Evolutionary conservation across 306 rosid genomes (phyloP).

Genomic region (Trichosanthes truncata): DNA sequence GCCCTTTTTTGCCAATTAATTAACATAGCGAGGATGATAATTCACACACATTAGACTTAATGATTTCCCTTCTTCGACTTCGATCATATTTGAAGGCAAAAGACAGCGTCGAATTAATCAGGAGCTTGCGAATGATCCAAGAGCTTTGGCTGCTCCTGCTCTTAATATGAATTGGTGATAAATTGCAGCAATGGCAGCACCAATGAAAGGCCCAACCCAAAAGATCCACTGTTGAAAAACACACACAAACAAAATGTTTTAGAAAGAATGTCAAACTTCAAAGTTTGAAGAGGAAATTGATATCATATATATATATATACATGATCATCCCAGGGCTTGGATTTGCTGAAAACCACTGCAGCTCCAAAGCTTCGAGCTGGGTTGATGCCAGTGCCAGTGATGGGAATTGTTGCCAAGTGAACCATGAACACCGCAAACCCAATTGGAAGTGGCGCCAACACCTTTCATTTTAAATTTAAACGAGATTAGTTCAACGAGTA

Average conservation of each 20-base stretch:
- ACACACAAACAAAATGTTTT: background rate
- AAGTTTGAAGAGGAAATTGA: background rate
- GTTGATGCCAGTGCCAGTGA: conserved; percentile 24
- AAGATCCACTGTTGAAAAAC: conserved; percentile 14
- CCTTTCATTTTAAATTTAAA: background rate
- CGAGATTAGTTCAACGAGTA: too few relatives aligned
- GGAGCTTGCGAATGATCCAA: conserved; percentile 1
- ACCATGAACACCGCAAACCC: conserved; percentile 25
- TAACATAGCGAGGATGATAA: background rate
- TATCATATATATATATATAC: background rate
- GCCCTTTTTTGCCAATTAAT: background rate
- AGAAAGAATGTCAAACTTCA: too few relatives aligned
- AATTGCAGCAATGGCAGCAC: conserved; percentile 18
- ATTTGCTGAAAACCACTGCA: conserved; percentile 13
- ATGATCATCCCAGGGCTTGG: conserved; percentile 16
- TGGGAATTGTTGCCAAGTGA: conserved; percentile 24
- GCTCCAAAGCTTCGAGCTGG: conserved; percentile 25
- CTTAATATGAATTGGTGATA: conserved; percentile 7
- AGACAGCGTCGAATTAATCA: background rate
- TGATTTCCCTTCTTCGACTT: background rate
- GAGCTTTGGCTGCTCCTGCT: conserved; percentile 12
- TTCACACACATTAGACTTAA: too few relatives aligned
- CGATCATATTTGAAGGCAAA: background rate
- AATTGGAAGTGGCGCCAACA: conserved; percentile 23
- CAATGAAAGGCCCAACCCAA: conserved; percentile 22